Percentiles rank a stretch among this genome's conserved stretches.
phyloP scores from a whole-genome alignment of 345 rosid genomes.

The Eucalyptus erythrocorys region DNA sequence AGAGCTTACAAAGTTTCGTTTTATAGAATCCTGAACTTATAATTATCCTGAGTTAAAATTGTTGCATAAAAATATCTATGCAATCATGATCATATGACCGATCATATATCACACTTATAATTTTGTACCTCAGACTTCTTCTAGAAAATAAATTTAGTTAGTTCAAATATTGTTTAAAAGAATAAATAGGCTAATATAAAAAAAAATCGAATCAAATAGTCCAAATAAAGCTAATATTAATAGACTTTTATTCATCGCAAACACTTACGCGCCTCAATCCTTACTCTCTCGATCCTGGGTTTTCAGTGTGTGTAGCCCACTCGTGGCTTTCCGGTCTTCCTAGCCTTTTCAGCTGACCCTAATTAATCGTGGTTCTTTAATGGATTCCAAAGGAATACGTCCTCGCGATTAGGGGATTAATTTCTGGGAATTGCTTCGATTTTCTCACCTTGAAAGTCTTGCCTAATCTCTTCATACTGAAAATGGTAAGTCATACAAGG shows the following conservation, averaged over 20 bases:
- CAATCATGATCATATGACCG: not conserved
- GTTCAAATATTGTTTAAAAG: not conserved
- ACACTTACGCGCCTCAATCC: not conserved
- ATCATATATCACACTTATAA: not conserved
- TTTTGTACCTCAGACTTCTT: not conserved
- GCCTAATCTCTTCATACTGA: not conserved
- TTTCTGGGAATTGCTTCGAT: no score
- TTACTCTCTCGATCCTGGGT: not conserved
- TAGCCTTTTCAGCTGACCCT: not conserved
- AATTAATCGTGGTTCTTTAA: not conserved
- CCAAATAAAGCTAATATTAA: not conserved
- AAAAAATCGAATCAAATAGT: no score
- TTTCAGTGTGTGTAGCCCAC: not conserved
- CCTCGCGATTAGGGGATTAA: no score
- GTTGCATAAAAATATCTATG: not conserved
- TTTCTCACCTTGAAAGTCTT: no score
- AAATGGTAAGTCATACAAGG: not conserved
- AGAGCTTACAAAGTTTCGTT: not conserved
- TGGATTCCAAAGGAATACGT: no score
- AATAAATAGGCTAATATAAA: not conserved
- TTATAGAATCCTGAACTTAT: not conserved
- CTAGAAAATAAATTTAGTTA: not conserved
- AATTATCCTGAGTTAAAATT: not conserved
- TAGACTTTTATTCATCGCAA: not conserved
- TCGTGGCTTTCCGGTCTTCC: not conserved